These are phyloP conservation scores for Piper longum DNA, from an alignment of 164 flowering plant species.

Conservation along the genomic window DNA sequence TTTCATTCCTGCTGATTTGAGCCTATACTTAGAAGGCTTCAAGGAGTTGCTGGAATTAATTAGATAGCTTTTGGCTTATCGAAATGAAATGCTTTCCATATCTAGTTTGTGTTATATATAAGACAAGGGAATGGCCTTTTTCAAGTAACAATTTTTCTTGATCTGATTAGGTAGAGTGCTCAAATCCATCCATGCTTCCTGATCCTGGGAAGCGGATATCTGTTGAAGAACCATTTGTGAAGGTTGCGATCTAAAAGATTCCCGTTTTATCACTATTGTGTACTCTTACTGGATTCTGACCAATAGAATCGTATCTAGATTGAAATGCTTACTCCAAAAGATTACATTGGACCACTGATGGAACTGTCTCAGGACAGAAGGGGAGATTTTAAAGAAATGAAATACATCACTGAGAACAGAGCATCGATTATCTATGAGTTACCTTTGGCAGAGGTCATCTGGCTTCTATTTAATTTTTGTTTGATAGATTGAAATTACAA, in stretches of 20 bases:
- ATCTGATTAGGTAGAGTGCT: slow-evolving; percentile 69
- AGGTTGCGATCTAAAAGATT: slow-evolving; percentile 29
- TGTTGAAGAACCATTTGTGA: slow-evolving; percentile 86
- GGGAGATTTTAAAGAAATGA: slow-evolving; percentile 91
- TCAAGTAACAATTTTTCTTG: background rate
- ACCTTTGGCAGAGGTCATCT: slow-evolving; percentile 84
- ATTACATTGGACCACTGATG: slow-evolving; percentile 90
- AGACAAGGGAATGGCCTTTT: too few relatives aligned
- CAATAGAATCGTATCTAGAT: slow-evolving; percentile 30
- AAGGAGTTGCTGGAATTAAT: too few relatives aligned
- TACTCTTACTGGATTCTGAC: background rate
- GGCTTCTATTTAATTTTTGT: slow-evolving; percentile 1
- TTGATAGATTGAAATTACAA: background rate
- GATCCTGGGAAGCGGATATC: slow-evolving; percentile 75
- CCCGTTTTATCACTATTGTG: too few relatives aligned
- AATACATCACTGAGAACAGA: slow-evolving; percentile 72
- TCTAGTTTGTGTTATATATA: too few relatives aligned
- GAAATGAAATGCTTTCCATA: too few relatives aligned
- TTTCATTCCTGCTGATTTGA: too few relatives aligned
- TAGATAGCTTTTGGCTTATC: too few relatives aligned
- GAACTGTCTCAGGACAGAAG: slow-evolving; percentile 94
- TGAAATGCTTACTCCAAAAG: slow-evolving; percentile 95
- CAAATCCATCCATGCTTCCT: slow-evolving; percentile 90
- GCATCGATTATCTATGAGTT: slow-evolving; percentile 70
- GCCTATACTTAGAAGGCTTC: too few relatives aligned